Evolutionary conservation across 345 rosid species (phyloP).

Genomic region (Arabidopsis suecica): DNA sequence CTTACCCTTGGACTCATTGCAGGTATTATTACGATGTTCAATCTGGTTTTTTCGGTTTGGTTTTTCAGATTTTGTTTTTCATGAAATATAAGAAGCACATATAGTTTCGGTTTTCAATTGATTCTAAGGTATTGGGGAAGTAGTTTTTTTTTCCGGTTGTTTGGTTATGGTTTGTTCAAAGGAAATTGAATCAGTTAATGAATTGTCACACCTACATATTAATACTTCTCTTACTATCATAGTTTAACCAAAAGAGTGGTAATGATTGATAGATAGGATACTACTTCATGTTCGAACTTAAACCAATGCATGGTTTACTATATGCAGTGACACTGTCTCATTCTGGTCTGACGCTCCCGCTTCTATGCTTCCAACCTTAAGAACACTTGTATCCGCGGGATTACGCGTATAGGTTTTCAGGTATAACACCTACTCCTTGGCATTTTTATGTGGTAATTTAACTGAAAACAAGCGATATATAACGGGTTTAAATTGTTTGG

Average conservation of each 20-base stretch:
- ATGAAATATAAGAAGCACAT: neutral
- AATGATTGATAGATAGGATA: neutral
- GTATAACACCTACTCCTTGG: conserved; percentile 33
- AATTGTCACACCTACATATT: neutral
- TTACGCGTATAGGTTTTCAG: conserved; percentile 82
- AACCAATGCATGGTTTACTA: conserved; percentile 4
- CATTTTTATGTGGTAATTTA: neutral
- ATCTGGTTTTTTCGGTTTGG: neutral
- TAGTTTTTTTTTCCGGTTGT: neutral
- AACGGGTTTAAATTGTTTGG: neutral
- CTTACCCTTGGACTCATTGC: conserved; percentile 86
- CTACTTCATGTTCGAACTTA: neutral
- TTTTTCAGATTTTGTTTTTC: neutral
- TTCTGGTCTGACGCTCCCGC: conserved; percentile 65
- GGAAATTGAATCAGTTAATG: neutral
- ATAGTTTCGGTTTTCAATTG: neutral
- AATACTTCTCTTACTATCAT: neutral
- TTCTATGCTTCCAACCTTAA: conserved; percentile 73
- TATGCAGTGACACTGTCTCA: conserved; percentile 51
- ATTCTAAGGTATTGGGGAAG: neutral
- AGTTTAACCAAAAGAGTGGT: conserved; percentile 4
- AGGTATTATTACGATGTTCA: conserved; percentile 47
- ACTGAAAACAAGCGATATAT: neutral
- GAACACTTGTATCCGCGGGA: conserved; percentile 71
- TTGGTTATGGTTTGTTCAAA: neutral